A percentile compares a stretch with the other conserved stretches of the same genome.
Evolutionary conservation across 257 asterid species (phyloP).

Genomic region (Primulina huaijiensis): DNA sequence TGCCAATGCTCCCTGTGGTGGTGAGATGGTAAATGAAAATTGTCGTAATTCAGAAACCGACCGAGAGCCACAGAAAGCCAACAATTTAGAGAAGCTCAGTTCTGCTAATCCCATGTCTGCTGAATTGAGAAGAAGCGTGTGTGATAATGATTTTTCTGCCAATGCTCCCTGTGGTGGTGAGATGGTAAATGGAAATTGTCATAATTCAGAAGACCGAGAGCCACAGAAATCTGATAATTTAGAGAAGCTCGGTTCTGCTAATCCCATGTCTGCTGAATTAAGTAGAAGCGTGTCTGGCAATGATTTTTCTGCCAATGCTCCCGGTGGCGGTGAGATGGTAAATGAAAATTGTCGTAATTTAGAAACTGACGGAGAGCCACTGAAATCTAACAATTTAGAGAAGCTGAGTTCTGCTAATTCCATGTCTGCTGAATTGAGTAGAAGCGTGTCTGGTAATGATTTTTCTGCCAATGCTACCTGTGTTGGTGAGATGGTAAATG

Average conservation of each 20-base stretch:
- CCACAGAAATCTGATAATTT: constrained; percentile 35
- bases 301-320: constrained; percentile 34
- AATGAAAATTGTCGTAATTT: constrained; percentile 43
- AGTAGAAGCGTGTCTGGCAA: constrained; percentile 46
- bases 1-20: constrained; percentile 34
- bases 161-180: constrained; percentile 42
- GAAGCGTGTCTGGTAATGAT: constrained; percentile 42
- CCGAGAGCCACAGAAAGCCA: constrained; percentile 37
- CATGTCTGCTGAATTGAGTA: constrained; percentile 16
- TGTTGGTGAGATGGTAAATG: constrained; percentile 42
- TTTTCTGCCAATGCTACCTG: constrained; percentile 37
- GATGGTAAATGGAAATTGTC: constrained; percentile 40
- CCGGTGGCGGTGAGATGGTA: constrained; percentile 39
- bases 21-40: constrained; percentile 47
- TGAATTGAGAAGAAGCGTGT: constrained; percentile 29
- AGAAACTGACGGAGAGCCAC: constrained; percentile 48
- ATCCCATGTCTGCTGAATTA: constrained; percentile 37
- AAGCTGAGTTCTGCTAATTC: constrained; percentile 31
- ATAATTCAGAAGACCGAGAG: constrained; percentile 48
- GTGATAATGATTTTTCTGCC: constrained; percentile 40
- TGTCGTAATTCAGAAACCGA: constrained; percentile 61
- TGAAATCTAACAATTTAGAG: constrained; percentile 38
- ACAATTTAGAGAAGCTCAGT: constrained; percentile 35
- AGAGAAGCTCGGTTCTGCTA: constrained; percentile 36
- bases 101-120: too few species aligned